phyloP scores from a whole-genome alignment of 2,329 filamentous ascomycete species.

The Aspergillus ochraceoroseus region DNA sequence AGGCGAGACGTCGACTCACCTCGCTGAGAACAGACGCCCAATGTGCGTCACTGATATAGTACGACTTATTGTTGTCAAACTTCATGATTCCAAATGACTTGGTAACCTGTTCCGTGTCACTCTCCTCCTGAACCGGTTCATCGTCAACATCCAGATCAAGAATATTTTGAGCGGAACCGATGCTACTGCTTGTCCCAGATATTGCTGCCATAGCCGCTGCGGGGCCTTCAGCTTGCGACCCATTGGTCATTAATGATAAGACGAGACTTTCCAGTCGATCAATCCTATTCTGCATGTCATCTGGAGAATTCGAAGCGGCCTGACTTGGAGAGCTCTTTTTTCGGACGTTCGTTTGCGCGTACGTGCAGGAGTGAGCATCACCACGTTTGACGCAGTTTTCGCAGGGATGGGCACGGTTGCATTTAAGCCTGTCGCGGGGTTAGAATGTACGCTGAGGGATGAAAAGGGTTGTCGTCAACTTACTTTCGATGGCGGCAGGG shows the following conservation, averaged over 20 bases:
- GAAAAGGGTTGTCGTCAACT: conserved; percentile 31
- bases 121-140: conserved; percentile 57
- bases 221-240: conserved; percentile 57
- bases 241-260: conserved; percentile 88
- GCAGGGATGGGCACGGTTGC: conserved; percentile 84
- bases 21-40: conserved; percentile 76
- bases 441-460: conserved; percentile 12
- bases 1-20: conserved; percentile 36
- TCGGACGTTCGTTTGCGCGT: conserved; percentile 63
- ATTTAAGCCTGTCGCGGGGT: conserved; percentile 62
- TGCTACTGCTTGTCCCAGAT: conserved; percentile 38
- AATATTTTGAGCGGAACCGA: conserved; percentile 36
- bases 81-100: conserved; percentile 77
- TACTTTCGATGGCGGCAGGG: conserved; percentile 90
- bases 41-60: conserved; percentile 77
- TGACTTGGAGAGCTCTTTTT: conserved; percentile 63
- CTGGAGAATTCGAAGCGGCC: conserved; percentile 60
- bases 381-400: conserved; percentile 91
- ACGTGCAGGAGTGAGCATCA: conserved; percentile 75
- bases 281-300: conserved; percentile 98
- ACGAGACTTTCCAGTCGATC: conserved; percentile 90
- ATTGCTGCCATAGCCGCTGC: conserved; percentile 57
- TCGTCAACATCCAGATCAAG: conserved; percentile 46
- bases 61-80: conserved; percentile 70
- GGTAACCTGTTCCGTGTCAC: conserved; percentile 65